Percentiles rank a stretch among this genome's conserved stretches.
Evolutionary conservation across 495 filamentous ascomycete genomes (phyloP).

Genomic region (Rhizodiscina lignyota): DNA sequence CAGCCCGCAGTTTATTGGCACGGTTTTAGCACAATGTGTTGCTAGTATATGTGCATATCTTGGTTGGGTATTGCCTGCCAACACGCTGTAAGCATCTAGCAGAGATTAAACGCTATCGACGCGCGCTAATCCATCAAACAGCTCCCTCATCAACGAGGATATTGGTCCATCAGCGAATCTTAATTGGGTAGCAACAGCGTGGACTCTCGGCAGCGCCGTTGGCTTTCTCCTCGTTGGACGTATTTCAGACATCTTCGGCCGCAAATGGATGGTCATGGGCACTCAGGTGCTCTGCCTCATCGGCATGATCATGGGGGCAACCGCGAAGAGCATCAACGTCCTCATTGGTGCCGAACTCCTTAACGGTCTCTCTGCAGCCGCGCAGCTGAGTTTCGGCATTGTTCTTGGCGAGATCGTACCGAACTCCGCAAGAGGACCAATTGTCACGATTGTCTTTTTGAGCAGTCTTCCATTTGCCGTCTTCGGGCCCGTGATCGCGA

Average conservation of each 20-base stretch:
- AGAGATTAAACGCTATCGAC: neutral
- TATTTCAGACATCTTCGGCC: conserved; percentile 20
- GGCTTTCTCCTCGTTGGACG: conserved; percentile 16
- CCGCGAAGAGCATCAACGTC: conserved; percentile 12
- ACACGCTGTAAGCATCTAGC: conserved; percentile 12
- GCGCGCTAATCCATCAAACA: conserved; percentile 4
- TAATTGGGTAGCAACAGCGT: conserved; percentile 16
- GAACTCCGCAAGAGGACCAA: conserved; percentile 15
- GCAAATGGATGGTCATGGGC: conserved; percentile 16
- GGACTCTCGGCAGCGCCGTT: conserved; percentile 13
- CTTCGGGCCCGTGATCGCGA: conserved; percentile 19
- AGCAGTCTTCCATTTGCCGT: conserved; percentile 13
- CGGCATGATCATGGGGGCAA: conserved; percentile 15
- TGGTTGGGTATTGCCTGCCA: conserved; percentile 12
- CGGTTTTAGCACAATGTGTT: conserved; percentile 7
- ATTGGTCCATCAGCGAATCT: conserved; percentile 11
- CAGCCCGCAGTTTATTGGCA: conserved; percentile 15
- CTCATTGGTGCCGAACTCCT: conserved; percentile 16
- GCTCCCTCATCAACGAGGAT: conserved; percentile 12
- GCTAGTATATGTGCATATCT: conserved; percentile 8
- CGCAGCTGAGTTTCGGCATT: conserved; percentile 23
- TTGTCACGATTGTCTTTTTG: conserved; percentile 11
- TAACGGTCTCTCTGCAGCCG: conserved; percentile 15
- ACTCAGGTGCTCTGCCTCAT: conserved; percentile 12
- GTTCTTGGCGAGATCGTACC: conserved; percentile 17